phyloP scores from a whole-genome alignment of 495 filamentous ascomycete genomes.

The Aspergillus cavernicola region DNA sequence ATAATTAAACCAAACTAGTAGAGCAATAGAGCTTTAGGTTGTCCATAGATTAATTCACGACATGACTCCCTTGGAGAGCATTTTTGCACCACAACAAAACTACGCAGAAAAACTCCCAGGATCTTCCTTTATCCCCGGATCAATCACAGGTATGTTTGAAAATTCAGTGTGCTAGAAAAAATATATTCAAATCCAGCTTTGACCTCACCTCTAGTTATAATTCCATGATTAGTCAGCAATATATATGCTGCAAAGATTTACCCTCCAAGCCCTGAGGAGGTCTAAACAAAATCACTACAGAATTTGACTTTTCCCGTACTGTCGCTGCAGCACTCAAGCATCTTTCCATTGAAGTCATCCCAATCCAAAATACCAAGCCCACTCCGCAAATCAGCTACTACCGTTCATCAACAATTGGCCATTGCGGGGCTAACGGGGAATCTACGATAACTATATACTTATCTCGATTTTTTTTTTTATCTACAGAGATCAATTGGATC shows the following conservation, averaged over 20 bases:
- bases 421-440: neutral
- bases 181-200: no score
- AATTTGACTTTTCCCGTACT: neutral
- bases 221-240: slow-evolving; percentile 24
- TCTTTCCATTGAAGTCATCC: no score
- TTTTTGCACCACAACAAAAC: no score
- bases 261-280: neutral
- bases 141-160: no score
- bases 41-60: slow-evolving; percentile 14
- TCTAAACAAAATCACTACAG: neutral
- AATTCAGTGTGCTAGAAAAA: no score
- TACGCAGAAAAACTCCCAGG: no score
- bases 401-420: neutral
- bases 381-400: no score
- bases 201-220: no score
- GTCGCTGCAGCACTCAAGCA: no score
- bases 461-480: neutral
- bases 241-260: slow-evolving; percentile 17
- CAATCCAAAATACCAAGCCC: no score
- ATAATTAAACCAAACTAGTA: neutral
- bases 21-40: slow-evolving; percentile 16
- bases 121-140: no score
- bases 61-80: neutral
- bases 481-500: neutral
- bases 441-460: neutral